Evolutionary conservation across 805 yeast genomes (phyloP).

Genomic region (Suhomyces emberorum): DNA sequence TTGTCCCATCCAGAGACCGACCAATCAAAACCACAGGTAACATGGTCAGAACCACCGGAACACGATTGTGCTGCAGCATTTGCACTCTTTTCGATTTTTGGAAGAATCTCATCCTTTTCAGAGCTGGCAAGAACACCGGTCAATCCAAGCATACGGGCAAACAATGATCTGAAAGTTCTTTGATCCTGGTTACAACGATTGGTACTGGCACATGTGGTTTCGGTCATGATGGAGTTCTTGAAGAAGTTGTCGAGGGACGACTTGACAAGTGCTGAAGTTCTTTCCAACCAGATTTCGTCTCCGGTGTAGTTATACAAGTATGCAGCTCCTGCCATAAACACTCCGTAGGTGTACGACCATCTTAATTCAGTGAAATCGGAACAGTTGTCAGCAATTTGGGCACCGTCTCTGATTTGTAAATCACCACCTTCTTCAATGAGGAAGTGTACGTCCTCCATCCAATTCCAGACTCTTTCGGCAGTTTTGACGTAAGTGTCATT

Average conservation of each 20-base stretch:
- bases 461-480: conserved; percentile 74
- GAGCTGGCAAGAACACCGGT: conserved; percentile 55
- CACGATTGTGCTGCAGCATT: conserved; percentile 68
- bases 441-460: conserved; percentile 54
- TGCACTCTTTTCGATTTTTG: conserved; percentile 50
- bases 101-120: conserved; percentile 39
- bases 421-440: conserved; percentile 15
- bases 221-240: conserved; percentile 52
- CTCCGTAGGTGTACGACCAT: conserved; percentile 74
- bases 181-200: conserved; percentile 69
- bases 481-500: conserved; percentile 72
- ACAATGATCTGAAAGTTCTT: conserved; percentile 69
- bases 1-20: conserved; percentile 57
- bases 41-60: conserved; percentile 77
- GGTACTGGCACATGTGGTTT: conserved; percentile 54
- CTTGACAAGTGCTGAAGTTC: conserved; percentile 33
- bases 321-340: conserved; percentile 65
- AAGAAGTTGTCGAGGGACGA: conserved; percentile 43
- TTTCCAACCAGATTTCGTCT: conserved; percentile 40
- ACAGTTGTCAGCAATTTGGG: conserved; percentile 48
- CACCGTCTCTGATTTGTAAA: conserved; percentile 55
- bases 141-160: conserved; percentile 59
- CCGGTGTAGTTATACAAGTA: conserved; percentile 62
- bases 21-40: conserved; percentile 81
- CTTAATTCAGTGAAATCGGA: conserved; percentile 45